phyloP scores from a whole-genome alignment of 257 asterid species.

The Hygrophila difformis region DNA sequence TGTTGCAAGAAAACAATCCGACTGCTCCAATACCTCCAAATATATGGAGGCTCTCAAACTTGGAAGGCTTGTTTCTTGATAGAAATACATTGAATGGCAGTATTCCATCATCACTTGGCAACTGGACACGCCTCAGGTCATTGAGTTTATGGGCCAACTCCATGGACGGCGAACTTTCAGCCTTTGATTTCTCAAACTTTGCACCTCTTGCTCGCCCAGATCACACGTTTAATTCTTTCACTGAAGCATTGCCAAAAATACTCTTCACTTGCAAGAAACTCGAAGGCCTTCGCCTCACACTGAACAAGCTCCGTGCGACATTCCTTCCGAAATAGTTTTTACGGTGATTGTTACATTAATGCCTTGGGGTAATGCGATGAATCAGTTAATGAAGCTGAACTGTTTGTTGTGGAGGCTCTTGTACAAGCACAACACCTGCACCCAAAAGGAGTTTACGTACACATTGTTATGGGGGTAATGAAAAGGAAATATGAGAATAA shows the following conservation, averaged over 20 bases:
- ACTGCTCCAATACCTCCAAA: conserved; percentile 55
- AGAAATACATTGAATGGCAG: conserved; percentile 58
- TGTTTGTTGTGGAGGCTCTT: no score
- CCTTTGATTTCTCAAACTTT: conserved; percentile 63
- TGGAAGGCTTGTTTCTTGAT: conserved; percentile 67
- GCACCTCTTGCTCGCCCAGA: conserved; percentile 44
- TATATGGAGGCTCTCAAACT: conserved; percentile 49
- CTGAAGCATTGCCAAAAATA: conserved; percentile 51
- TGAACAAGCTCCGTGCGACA: no score
- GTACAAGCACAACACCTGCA: no score
- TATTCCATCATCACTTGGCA: conserved; percentile 60
- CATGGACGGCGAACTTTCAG: conserved; percentile 68
- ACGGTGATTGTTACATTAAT: no score
- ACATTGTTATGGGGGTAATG: no score
- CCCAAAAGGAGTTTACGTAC: no score
- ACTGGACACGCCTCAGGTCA: conserved; percentile 46
- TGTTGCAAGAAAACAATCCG: conserved; percentile 45
- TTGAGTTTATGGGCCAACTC: conserved; percentile 66
- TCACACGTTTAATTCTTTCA: conserved; percentile 65
- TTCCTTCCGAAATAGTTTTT: no score
- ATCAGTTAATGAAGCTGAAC: no score
- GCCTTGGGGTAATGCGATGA: no score
- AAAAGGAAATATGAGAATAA: no score
- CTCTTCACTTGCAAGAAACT: conserved; percentile 68
- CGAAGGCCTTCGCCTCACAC: conserved; percentile 66